Conservation (phyloP, 108 stramenopile genomes). For the Pseudonitzschia multistriata region DNA sequence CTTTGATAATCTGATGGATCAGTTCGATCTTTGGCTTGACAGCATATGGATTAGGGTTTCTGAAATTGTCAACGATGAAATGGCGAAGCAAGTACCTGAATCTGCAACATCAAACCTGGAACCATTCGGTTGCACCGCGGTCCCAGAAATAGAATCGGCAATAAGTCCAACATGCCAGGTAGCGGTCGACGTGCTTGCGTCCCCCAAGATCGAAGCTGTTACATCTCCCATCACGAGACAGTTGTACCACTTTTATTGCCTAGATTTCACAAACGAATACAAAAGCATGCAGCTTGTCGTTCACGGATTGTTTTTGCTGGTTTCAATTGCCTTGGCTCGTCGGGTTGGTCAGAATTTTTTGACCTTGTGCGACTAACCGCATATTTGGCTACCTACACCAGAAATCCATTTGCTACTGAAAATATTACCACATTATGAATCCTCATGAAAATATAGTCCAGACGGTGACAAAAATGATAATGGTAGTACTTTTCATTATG, state of each 20-base stretch:
- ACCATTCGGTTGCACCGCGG: background rate
- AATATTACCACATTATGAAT: too few species aligned
- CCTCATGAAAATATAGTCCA: too few species aligned
- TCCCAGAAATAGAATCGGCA: background rate
- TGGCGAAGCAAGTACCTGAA: background rate
- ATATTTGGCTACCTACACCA: too few species aligned
- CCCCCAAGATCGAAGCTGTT: background rate
- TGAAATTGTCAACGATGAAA: background rate
- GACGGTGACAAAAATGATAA: too few species aligned
- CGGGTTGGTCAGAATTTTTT: constrained; percentile 8
- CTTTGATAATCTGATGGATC: background rate
- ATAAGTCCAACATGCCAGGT: background rate
- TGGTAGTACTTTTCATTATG: too few species aligned
- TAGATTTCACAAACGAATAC: background rate
- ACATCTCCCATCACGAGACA: background rate
- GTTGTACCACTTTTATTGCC: background rate
- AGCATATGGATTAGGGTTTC: background rate
- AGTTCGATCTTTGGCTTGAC: background rate
- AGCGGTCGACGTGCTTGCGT: background rate
- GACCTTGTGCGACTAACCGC: constrained; percentile 12
- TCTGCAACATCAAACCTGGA: background rate
- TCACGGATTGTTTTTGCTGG: background rate
- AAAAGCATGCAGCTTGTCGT: background rate
- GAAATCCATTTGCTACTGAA: too few species aligned
- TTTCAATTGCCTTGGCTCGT: background rate